A percentile compares a stretch with the other conserved stretches of the same genome.
Conservation (phyloP, 108 stramenopile genomes). For the Aurantiochytrium sp. region DNA sequence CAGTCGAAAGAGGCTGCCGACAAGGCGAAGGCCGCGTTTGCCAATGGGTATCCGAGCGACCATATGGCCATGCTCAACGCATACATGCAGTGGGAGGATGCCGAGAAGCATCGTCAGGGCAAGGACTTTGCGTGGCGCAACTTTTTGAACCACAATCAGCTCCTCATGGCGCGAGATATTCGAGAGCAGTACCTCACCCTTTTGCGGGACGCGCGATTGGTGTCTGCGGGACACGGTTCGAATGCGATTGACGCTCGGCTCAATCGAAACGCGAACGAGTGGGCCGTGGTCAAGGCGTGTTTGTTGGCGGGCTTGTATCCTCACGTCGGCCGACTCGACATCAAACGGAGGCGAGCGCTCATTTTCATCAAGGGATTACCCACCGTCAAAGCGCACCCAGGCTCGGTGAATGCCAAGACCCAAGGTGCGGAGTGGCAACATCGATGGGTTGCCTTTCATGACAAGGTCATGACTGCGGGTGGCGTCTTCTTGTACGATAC, state of each 20-base stretch:
- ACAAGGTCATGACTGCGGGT: constrained; percentile 66
- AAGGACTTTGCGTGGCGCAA: constrained; percentile 60
- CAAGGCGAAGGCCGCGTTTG: constrained; percentile 59
- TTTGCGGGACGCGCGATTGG: constrained; percentile 68
- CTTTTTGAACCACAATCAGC: constrained; percentile 58
- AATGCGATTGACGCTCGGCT: constrained; percentile 13
- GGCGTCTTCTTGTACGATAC: constrained; percentile 58
- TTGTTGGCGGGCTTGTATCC: constrained; percentile 86
- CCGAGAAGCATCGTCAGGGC: constrained; percentile 14
- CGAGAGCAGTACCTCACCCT: constrained; percentile 65
- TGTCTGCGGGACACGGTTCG: constrained; percentile 12
- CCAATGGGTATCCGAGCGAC: constrained; percentile 48
- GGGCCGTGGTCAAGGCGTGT: constrained; percentile 67
- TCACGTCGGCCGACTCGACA: constrained; percentile 62
- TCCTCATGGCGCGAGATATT: constrained; percentile 66
- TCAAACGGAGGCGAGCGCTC: background rate
- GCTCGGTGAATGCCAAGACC: constrained; percentile 46
- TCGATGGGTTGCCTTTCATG: constrained; percentile 45
- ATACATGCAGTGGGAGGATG: constrained; percentile 60
- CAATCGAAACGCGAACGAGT: constrained; percentile 50
- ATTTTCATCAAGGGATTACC: constrained; percentile 56
- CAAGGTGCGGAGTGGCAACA: constrained; percentile 42
- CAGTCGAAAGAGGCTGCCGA: constrained; percentile 60
- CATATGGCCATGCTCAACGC: constrained; percentile 76
- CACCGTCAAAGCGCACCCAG: constrained; percentile 61